Evolutionary conservation across 1,284 basidiomycete species (phyloP), one percentile per base, ranked within the genome.

Genomic region (Clitocybe nebularis): DNA sequence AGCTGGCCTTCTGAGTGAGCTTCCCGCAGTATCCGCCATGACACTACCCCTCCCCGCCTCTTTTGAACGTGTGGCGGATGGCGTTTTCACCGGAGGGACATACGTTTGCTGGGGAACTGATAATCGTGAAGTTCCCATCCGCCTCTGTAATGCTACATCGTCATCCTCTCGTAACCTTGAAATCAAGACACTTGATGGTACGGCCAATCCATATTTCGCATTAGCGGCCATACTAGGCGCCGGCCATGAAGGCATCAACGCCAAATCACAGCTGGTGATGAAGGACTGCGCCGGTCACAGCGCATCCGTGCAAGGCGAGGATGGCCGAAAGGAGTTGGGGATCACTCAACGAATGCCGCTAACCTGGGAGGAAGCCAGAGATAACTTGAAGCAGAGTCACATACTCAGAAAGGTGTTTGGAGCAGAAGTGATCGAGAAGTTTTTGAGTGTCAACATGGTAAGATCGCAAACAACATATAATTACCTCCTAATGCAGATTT

Each of bases 1-100:
- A 13, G 61, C 76, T 1, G 70, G 68, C 0, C 50, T 84, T 3
- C 67, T 86, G 44, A 47, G 60, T 3, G 67, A 80, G 54, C 67
- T 86, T 3, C 74, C 75, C 1, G 69, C 74, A 2, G 50, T 81
- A 14, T 61, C 70, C 22, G 71, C 72, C 1, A 64, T 86, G 45
- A 78, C 72, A 0, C 64, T 82, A 1, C 80, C 82, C 1, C 72
- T 73, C 1, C 51, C 64, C 0, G 69, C 75, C 0, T 86, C 82
- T 0, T 87, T 82, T 55, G 59, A 62, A 8, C 75, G 84, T 5
- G 68, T 85, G 56, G 33, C 42, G 4, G 84, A 87, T 52, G 79
- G 80, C 4, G 67, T 73, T 21, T 84, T 79, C 79, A 71, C 76
- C 0, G 81, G 84, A 13, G 84, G 83, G 5, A 84, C 81, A 0